Conservation (phyloP, 768 basidiomycete species). For the Hericium coralloides region DNA sequence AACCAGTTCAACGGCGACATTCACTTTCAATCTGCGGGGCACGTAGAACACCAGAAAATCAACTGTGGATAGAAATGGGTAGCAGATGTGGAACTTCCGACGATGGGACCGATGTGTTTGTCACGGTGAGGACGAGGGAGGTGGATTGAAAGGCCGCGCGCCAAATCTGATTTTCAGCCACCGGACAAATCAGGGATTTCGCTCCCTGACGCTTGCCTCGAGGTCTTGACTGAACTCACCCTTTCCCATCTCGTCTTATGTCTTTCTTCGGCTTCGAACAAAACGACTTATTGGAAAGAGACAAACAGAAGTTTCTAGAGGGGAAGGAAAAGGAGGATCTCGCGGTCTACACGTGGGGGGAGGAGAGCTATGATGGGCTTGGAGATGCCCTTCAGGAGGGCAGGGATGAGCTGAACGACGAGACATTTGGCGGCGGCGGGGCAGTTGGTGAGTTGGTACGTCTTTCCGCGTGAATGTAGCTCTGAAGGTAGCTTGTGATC, state of each 20-base stretch:
- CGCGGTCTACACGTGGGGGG: slow-evolving; percentile 89
- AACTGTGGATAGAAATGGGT: too few relatives aligned
- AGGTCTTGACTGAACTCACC: background rate
- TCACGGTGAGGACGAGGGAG: too few relatives aligned
- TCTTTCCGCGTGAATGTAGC: background rate
- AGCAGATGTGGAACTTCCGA: too few relatives aligned
- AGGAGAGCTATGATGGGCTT: slow-evolving; percentile 83
- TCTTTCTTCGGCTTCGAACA: slow-evolving; percentile 77
- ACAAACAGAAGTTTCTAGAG: slow-evolving; percentile 48
- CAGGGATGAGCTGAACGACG: slow-evolving; percentile 90
- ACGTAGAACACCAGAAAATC: too few relatives aligned
- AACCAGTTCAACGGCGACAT: too few relatives aligned
- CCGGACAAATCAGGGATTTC: background rate
- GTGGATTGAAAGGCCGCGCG: too few relatives aligned
- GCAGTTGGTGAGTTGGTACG: slow-evolving; percentile 53
- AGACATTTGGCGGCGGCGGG: slow-evolving; percentile 79
- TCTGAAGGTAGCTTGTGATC: background rate
- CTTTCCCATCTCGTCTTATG: slow-evolving; percentile 28
- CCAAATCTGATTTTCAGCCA: background rate
- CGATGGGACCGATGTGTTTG: too few relatives aligned
- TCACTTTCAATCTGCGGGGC: too few relatives aligned
- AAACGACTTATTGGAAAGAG: slow-evolving; percentile 47
- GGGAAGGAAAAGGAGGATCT: slow-evolving; percentile 62
- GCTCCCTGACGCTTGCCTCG: background rate
- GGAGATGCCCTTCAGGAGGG: slow-evolving; percentile 84